Base-by-base conservation (phyloP, 345 rosid genomes). In the Bretschneidera sinensis region DNA sequence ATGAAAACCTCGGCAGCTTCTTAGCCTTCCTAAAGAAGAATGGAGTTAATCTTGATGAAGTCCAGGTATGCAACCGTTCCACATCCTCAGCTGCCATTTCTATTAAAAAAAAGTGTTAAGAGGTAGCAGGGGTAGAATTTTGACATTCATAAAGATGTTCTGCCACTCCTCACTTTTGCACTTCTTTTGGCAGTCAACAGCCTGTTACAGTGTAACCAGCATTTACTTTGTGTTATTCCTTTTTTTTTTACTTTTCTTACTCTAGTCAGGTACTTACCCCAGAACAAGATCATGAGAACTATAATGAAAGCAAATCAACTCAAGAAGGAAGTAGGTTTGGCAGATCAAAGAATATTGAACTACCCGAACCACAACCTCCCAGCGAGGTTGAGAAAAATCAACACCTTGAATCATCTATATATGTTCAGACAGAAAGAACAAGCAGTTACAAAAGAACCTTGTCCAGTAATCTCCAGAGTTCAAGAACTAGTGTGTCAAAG, bases 21-120 rank as follows among this genome's bases (percentile, higher is more conserved):
- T 55, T 71, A 47, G 24, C 66, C 21, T 76, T 68, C 65, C 66
- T 80, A 22, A 55, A 66, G 61, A 75, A 76, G 22, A 74, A 59
- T 8, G 77, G 71, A 35, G 61, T 66, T 50, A 61, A 71, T 39
- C 53, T 71, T 21, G 73, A 69, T 2, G 64, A 71, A 63, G 66
- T 80, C 33, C 59, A 74, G 76, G 81, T 68, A 62, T 22, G 49
- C 34, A 70, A 21, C 54, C 10, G 15, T 14, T 39, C 11, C 33
- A 28, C 33, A 28, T 28, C 33, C n/a, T n/a, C 35, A 21, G 13
- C 21, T 25, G 8, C 33, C 8, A 28, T 28, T 28, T 28, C 33
- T 28, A 28, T 8, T 2, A 28, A 28, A 8, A 28, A 28, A 28
- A 28, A 28, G 33, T 28, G 5, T 8, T 28, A 2, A 28, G 8